A percentile compares a stretch with the other conserved stretches of the same genome.
These are phyloP conservation scores for Marasmius tenuissimus DNA, from an alignment of 1,284 basidiomycete species.

Conservation along the genomic window DNA sequence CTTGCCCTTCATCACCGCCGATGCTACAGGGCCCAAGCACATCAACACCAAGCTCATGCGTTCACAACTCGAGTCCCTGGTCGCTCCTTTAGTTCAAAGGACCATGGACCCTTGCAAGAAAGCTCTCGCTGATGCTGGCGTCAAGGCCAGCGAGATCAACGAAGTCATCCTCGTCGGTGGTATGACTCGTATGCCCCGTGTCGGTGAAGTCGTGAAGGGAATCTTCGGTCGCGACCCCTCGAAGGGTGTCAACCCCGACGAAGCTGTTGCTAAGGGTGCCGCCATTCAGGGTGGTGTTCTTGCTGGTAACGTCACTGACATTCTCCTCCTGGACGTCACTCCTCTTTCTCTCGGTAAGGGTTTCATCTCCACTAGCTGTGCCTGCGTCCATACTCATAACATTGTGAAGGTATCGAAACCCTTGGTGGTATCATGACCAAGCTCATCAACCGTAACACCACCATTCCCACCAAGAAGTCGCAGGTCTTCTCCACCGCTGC, in stretches of 20 bases:
- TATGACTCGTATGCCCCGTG: constrained; percentile 97
- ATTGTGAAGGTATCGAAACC: constrained; percentile 77
- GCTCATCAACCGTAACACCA: constrained; percentile 95
- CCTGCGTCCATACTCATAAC: constrained; percentile 2
- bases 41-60: constrained; percentile 91
- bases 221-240: constrained; percentile 94
- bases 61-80: constrained; percentile 88
- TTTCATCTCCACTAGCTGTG: neutral
- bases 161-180: constrained; percentile 98
- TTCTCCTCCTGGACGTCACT: constrained; percentile 94
- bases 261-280: constrained; percentile 92
- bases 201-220: constrained; percentile 87
- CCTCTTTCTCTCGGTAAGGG: constrained; percentile 83
- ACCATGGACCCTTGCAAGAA: constrained; percentile 98
- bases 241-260: constrained; percentile 98
- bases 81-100: constrained; percentile 81
- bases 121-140: constrained; percentile 87
- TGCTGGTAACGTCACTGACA: constrained; percentile 95
- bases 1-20: constrained; percentile 96
- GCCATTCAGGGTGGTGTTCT: constrained; percentile 95
- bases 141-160: constrained; percentile 91
- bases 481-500: constrained; percentile 98
- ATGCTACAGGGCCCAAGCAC: constrained; percentile 93
- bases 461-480: constrained; percentile 99
- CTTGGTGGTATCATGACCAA: constrained; percentile 99